Conservation (phyloP, 306 rosid genomes). For the Sechiopsis laciniata region DNA sequence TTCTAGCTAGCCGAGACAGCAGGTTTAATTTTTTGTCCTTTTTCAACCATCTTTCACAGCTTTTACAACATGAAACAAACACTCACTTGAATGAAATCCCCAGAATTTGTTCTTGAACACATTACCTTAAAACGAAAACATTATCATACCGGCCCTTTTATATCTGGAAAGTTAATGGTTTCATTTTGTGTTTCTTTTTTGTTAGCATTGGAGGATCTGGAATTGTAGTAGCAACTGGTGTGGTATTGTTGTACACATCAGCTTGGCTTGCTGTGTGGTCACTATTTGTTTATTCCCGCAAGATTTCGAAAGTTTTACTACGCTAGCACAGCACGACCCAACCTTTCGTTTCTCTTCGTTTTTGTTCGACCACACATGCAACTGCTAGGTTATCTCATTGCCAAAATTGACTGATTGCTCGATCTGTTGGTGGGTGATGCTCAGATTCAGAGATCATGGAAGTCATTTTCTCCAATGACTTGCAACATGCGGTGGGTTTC, state of each 20-base stretch:
- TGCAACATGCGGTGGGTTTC: slow-evolving; percentile 4
- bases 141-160: background rate
- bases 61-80: slow-evolving; percentile 1
- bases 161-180: background rate
- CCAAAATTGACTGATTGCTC: slow-evolving; percentile 21
- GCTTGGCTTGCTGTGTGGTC: slow-evolving; percentile 98
- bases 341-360: background rate
- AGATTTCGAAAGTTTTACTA: slow-evolving; percentile 73
- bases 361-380: slow-evolving; percentile 1
- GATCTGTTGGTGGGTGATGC: slow-evolving; percentile 17
- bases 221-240: slow-evolving; percentile 59
- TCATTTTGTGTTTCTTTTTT: background rate
- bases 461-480: background rate
- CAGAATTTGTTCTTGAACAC: slow-evolving; percentile 9
- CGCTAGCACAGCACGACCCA: slow-evolving; percentile 35
- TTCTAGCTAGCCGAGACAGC: slow-evolving; percentile 80
- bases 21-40: slow-evolving; percentile 38
- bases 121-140: background rate
- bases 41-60: slow-evolving; percentile 20
- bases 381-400: slow-evolving; percentile 1
- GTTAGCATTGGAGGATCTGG: slow-evolving; percentile 72
- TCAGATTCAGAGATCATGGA: slow-evolving; percentile 15
- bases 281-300: slow-evolving; percentile 68
- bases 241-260: slow-evolving; percentile 75
- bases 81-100: too few relatives aligned